Evolutionary conservation across 2,329 filamentous ascomycete genomes (phyloP), one percentile per base, ranked within the genome.

Genomic region (Aciculosporium take): DNA sequence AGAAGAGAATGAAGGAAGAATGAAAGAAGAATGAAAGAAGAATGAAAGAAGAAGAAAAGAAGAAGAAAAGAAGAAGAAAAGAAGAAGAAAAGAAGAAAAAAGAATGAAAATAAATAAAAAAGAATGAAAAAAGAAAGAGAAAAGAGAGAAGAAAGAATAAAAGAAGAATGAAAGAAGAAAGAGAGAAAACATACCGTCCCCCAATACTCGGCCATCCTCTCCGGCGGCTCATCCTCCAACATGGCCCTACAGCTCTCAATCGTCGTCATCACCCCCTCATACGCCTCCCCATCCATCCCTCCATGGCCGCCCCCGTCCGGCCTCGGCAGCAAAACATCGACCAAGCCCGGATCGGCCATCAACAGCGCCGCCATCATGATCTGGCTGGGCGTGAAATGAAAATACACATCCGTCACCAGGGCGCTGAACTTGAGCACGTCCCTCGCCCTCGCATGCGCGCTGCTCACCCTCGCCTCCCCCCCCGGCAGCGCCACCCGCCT

Each of bases 371-470:
- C 81, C 45, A 96, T 72, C 79, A 88, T 88, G 57, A 96, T 94
- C 59, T 98, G 91, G 20, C 84, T 83, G 0, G 91, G 91, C 0
- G 89, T 89, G 63, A 84, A 96, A 60, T 94, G 81, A 63, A 96
- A 95, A 64, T 96, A 96, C n/a, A 77, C 87, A 53, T 98, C 91
- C 21, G 89, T 94, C 46, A 95, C 72, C 39, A 94, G 67, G 0
- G 87, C 84, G 43, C 84, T 83, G 41, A 79, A 81, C 55, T 85
- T 85, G 41, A 93, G 73, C 36, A 85, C 70, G 17, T 79, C 75
- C 32, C 83, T 74, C 0, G 88, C 83, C 40, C 71, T 72, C n/a
- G 68, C 68, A 55, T 94, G 87, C 0, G 85, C 85, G 9, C 68
- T 68, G 37, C 63, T 63, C 24, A 77, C 63, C 21, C 69, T 63